A percentile compares a stretch with the other conserved stretches of the same genome.
phyloP scores from a whole-genome alignment of 2,329 filamentous ascomycete species.

The Colletotrichum eremochloae region DNA sequence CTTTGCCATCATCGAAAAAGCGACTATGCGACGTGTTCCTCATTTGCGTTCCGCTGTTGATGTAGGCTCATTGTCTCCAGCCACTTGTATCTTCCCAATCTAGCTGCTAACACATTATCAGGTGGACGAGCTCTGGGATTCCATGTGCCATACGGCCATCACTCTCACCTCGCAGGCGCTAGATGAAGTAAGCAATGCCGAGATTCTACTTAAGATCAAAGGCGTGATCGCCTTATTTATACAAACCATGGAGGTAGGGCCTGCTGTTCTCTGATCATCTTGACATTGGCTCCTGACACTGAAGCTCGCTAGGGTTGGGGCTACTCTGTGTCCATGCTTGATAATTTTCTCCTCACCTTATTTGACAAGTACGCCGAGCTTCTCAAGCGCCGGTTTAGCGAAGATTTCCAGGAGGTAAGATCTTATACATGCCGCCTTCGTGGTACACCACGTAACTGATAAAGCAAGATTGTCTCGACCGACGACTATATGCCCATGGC shows the following conservation, averaged over 20 bases:
- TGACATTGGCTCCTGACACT: constrained; percentile 20
- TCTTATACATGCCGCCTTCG: background rate
- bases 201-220: constrained; percentile 94
- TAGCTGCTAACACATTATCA: constrained; percentile 51
- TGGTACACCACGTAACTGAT: constrained; percentile 39
- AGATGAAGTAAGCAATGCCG: constrained; percentile 85
- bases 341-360: constrained; percentile 86
- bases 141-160: constrained; percentile 92
- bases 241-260: constrained; percentile 91
- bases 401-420: constrained; percentile 90
- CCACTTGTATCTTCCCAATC: background rate
- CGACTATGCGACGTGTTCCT: constrained; percentile 88
- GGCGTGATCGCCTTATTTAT: constrained; percentile 94
- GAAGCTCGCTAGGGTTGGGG: constrained; percentile 77
- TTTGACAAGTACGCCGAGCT: constrained; percentile 96
- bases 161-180: constrained; percentile 84
- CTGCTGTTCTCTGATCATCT: background rate
- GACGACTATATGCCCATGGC: constrained; percentile 99
- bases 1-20: constrained; percentile 96
- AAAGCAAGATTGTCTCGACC: constrained; percentile 77
- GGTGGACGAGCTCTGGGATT: constrained; percentile 99
- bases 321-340: constrained; percentile 85
- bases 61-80: constrained; percentile 63
- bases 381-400: constrained; percentile 90
- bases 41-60: constrained; percentile 86